A percentile compares a stretch with the other conserved stretches of the same genome.
These are phyloP conservation scores for Tephrocybe sp. DNA, from an alignment of 768 basidiomycete genomes.

Conservation along the genomic window DNA sequence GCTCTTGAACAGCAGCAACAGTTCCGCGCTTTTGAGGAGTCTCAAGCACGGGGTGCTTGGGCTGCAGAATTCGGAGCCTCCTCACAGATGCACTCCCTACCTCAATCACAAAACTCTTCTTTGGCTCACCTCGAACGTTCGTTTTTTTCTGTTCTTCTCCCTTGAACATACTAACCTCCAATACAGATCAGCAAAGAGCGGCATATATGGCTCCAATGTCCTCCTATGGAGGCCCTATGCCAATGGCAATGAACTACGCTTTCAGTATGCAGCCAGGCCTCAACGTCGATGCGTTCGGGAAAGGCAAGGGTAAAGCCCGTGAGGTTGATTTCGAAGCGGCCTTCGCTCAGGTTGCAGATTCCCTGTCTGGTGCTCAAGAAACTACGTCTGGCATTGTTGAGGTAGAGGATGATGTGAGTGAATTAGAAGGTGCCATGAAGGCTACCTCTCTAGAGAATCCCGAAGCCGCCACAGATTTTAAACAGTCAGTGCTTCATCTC, in stretches of 20 bases:
- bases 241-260: constrained; percentile 34
- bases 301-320: constrained; percentile 78
- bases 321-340: constrained; percentile 86
- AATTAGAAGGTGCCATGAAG: constrained; percentile 38
- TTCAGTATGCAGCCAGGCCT: constrained; percentile 33
- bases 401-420: constrained; percentile 39
- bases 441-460: constrained; percentile 31
- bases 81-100: constrained; percentile 22
- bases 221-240: constrained; percentile 37
- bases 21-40: constrained; percentile 34
- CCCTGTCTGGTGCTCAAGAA: constrained; percentile 39
- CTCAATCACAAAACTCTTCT: constrained; percentile 32
- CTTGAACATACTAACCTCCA: neutral
- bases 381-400: constrained; percentile 54
- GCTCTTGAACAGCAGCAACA: constrained; percentile 45
- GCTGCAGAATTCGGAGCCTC: constrained; percentile 49
- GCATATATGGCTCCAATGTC: constrained; percentile 34
- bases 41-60: constrained; percentile 42
- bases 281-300: constrained; percentile 28
- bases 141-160: constrained; percentile 15
- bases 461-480: constrained; percentile 40
- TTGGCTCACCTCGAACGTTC: constrained; percentile 36
- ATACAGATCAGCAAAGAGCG: constrained; percentile 39
- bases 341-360: constrained; percentile 65
- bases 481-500: constrained; percentile 40